Evolutionary conservation across 257 asterid species (phyloP).

Genomic region (Plectranthus barbatus): DNA sequence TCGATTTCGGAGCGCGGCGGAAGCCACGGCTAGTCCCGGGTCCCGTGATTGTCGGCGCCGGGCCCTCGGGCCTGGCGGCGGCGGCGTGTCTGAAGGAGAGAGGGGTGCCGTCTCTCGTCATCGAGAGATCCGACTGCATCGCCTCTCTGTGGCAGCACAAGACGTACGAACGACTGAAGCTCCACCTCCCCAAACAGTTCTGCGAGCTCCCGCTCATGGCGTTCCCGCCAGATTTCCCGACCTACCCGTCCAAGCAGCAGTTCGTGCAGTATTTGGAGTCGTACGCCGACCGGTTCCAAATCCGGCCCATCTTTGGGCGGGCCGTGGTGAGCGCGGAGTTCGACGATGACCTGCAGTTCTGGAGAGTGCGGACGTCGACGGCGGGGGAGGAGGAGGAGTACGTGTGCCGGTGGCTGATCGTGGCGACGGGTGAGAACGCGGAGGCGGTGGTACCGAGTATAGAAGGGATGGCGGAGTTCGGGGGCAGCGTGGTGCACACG

Average conservation of each 20-base stretch:
- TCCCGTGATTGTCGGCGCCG: constrained; percentile 63
- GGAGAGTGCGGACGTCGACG: constrained; percentile 44
- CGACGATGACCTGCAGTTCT: constrained; percentile 32
- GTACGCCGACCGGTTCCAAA: constrained; percentile 49
- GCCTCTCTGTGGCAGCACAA: constrained; percentile 84
- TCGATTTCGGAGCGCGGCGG: neutral
- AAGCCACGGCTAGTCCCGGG: constrained; percentile 36
- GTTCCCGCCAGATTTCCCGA: constrained; percentile 58
- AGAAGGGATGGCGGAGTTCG: constrained; percentile 47
- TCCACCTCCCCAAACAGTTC: constrained; percentile 73
- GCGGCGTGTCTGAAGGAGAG: constrained; percentile 59
- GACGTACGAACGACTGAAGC: constrained; percentile 72
- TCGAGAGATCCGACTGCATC: constrained; percentile 72
- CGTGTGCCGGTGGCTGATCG: constrained; percentile 57
- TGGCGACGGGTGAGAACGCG: constrained; percentile 85
- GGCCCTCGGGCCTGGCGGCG: constrained; percentile 70
- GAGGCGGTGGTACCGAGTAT: constrained; percentile 56
- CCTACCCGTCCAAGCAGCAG: constrained; percentile 69
- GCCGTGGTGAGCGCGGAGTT: constrained; percentile 45
- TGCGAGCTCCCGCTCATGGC: constrained; percentile 80
- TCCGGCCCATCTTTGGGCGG: constrained; percentile 47
- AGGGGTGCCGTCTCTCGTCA: constrained; percentile 46
- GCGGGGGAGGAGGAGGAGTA: constrained; percentile 27
- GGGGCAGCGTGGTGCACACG: constrained; percentile 55
- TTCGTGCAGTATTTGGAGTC: constrained; percentile 47